phyloP scores from a whole-genome alignment of 768 basidiomycete species.

The Lactarius trivialis region DNA sequence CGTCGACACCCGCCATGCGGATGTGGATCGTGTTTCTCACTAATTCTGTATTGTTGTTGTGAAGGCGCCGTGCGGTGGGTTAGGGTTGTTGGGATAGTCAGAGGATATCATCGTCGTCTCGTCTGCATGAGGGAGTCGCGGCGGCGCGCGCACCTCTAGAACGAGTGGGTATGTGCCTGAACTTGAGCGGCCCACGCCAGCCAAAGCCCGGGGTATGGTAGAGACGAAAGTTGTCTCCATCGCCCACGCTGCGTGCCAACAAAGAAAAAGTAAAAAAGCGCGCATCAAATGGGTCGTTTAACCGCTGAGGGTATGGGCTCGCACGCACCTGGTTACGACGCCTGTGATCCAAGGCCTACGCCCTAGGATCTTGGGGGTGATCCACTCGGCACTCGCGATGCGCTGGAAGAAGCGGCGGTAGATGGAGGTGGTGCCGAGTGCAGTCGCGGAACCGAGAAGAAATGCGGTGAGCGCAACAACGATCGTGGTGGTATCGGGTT shows the following conservation, averaged over 20 bases:
- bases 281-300: not conserved
- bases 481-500: not conserved
- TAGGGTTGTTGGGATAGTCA: not conserved
- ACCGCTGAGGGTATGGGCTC: not conserved
- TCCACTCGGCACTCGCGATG: conserved; percentile 58
- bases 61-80: not conserved
- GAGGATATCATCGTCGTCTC: not conserved
- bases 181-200: conserved; percentile 66
- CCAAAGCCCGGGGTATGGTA: conserved; percentile 81
- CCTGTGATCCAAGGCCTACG: conserved; percentile 69
- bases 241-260: conserved; percentile 54
- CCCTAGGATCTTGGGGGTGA: conserved; percentile 56
- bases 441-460: conserved; percentile 23
- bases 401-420: conserved; percentile 48
- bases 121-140: not conserved
- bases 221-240: conserved; percentile 81
- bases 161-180: conserved; percentile 53
- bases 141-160: conserved; percentile 42
- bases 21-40: conserved; percentile 81
- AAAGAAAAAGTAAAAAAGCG: not conserved
- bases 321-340: conserved; percentile 64
- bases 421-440: conserved; percentile 36
- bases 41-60: conserved; percentile 41
- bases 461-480: conserved; percentile 29
- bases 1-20: conserved; percentile 86